Evolutionary conservation across 768 basidiomycete species (phyloP), one percentile per base, ranked within the genome.

Genomic region (Nevesoporus exiguus): DNA sequence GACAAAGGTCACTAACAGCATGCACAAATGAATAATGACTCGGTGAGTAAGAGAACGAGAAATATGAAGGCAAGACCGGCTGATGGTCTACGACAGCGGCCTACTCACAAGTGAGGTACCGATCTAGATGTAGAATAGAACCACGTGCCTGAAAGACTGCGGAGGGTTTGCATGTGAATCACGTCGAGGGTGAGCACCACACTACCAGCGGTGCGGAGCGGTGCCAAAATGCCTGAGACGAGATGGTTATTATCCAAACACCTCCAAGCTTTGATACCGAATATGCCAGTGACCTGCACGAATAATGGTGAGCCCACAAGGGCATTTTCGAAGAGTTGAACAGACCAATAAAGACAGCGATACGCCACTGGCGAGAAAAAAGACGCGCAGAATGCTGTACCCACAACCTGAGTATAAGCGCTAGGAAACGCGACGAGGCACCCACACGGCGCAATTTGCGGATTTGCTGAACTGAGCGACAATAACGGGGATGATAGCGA

Each of bases 231-330:
- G 21, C 73, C 57, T 14, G 80, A 71, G 49, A 88, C 76, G 50
- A 81, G 57, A n/a, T 74, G 74, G n/a, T 82, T 78, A 54, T 80
- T 78, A 64, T 82, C 77, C 57, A 86, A 68, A 60, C 84, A 86
- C 61, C 78, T 79, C 60, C 86, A 87, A 8, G 80, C 83, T 64
- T 88, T 88, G 60, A 81, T 71, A 14, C 85, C 85, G 31, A 84
- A 72, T 29, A 86, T 80, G 29, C 83, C 84, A 0, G 82, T 77
- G 39, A 86, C 76, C 85, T 85, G 33, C 53, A 29, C 11, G 25
- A 8, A 22, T 34, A 33, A 27, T 30, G 24, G 14, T 49, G 33
- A 61, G 49, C 5, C 3, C 21, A 24, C 3, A 1, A 15, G 6
- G n/a, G 13, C 3, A 10, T 34, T 3, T 5, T 31, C 21, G 3